These are phyloP conservation scores for Gaertneriomyces semiglobifer DNA, from an alignment of 192 early-diverging fungal species.

Conservation along the genomic window DNA sequence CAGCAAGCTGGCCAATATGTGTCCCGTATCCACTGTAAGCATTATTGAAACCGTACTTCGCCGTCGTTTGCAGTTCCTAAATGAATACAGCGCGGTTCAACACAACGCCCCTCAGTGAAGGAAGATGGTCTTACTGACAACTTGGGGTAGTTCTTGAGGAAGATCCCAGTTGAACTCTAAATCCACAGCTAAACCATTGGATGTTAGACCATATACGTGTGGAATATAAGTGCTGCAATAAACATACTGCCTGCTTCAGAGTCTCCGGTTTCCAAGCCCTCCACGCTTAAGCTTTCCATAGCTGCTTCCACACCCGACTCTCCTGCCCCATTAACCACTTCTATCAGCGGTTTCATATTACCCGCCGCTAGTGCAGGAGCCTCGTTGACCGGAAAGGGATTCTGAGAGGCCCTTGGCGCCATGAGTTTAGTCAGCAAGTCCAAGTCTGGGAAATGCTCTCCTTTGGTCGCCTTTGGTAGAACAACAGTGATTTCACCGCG, in stretches of 20 bases:
- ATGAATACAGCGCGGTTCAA: not conserved
- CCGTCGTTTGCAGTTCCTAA: constrained; percentile 36
- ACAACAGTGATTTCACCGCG: constrained; percentile 67
- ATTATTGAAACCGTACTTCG: constrained; percentile 88
- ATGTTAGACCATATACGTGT: constrained; percentile 6
- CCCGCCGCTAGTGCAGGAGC: too few species aligned
- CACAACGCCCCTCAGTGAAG: not conserved
- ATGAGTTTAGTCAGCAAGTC: constrained; percentile 86
- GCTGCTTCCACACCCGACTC: constrained; percentile 10
- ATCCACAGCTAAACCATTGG: constrained; percentile 9
- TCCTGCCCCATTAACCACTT: constrained; percentile 44
- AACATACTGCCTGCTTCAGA: constrained; percentile 37
- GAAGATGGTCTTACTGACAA: too few species aligned
- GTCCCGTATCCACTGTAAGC: constrained; percentile 73
- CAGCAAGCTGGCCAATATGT: constrained; percentile 52
- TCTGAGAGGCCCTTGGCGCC: constrained; percentile 37
- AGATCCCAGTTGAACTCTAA: constrained; percentile 86
- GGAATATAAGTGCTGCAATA: constrained; percentile 1
- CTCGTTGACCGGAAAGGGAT: too few species aligned
- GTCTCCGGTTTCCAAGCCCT: constrained; percentile 36
- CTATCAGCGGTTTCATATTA: constrained; percentile 49
- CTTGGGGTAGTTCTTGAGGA: constrained; percentile 60
- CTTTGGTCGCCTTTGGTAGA: constrained; percentile 75
- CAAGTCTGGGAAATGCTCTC: constrained; percentile 81
- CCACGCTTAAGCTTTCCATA: constrained; percentile 29